These are phyloP conservation scores for Huntiella bhutanensis DNA, from an alignment of 2,329 filamentous ascomycete species.

Conservation along the genomic window DNA sequence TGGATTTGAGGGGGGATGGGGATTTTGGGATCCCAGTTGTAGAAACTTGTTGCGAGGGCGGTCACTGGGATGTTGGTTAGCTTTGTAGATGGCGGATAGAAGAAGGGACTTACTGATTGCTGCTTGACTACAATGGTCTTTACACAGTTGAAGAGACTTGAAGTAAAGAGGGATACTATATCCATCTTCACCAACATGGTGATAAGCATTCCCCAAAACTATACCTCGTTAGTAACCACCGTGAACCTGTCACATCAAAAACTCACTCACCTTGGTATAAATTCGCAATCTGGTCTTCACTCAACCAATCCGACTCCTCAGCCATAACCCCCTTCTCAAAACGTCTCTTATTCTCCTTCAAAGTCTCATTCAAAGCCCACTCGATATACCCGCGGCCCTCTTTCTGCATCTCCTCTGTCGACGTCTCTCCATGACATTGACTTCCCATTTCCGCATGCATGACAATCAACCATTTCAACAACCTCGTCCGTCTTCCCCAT, in stretches of 20 bases:
- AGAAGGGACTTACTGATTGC: conserved; percentile 43
- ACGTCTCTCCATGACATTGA: conserved; percentile 58
- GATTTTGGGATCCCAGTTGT: conserved; percentile 6
- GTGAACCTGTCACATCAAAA: not conserved
- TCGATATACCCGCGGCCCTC: conserved; percentile 46
- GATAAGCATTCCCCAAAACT: conserved; percentile 62
- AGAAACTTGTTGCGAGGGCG: conserved; percentile 9
- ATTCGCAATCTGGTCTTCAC: conserved; percentile 51
- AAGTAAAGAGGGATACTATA: conserved; percentile 55
- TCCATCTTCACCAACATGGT: conserved; percentile 17
- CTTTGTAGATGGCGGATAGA: not conserved
- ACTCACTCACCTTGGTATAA: conserved; percentile 43
- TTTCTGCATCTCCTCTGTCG: conserved; percentile 54
- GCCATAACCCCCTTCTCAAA: conserved; percentile 47
- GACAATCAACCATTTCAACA: conserved; percentile 55
- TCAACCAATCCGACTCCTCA: conserved; percentile 54
- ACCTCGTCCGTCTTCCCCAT: conserved; percentile 40
- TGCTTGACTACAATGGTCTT: conserved; percentile 53
- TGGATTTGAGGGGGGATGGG: conserved; percentile 4
- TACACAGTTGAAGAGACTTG: conserved; percentile 56
- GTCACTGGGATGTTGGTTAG: conserved; percentile 3
- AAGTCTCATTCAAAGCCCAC: conserved; percentile 62
- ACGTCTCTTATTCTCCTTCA: conserved; percentile 56
- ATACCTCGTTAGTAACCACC: too few relatives aligned
- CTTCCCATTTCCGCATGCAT: conserved; percentile 72